Evolutionary conservation across 345 rosid genomes (phyloP).

Genomic region (Salix koriyanagi): DNA sequence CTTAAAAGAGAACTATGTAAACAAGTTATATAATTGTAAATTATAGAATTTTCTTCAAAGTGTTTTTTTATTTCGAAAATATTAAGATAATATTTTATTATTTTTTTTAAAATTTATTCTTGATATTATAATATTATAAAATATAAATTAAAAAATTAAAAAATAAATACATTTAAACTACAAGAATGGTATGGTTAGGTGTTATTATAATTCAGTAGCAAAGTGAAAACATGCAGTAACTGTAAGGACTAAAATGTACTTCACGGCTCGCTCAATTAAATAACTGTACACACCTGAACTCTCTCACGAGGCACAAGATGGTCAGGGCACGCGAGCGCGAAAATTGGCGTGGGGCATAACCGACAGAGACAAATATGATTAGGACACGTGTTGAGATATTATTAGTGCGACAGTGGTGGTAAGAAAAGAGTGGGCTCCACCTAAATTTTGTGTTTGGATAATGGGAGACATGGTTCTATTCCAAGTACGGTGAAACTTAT

Average conservation of each 20-base stretch:
- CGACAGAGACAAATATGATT: background rate
- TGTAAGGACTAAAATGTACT: no score
- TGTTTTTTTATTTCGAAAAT: no score
- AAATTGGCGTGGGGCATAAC: constrained; percentile 4
- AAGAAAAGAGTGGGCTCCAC: constrained; percentile 13
- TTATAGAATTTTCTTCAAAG: no score
- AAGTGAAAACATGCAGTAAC: no score
- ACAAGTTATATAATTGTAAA: no score
- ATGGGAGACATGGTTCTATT: constrained; percentile 14
- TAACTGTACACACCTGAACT: background rate
- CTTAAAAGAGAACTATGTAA: no score
- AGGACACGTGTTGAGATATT: background rate
- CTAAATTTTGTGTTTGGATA: constrained; percentile 20
- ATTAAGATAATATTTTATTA: no score
- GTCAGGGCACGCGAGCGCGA: constrained; percentile 24
- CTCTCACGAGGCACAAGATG: background rate
- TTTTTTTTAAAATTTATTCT: no score
- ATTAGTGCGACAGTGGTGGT: background rate
- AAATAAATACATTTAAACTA: fast-evolving
- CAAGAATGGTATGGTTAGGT: no score
- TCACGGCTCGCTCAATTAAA: background rate
- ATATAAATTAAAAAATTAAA: no score
- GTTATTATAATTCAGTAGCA: no score
- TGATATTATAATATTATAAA: fast-evolving
- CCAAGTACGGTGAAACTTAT: background rate